Base-by-base conservation (phyloP, 176 grass and related monocot genomes). In the Guadua angustifolia region DNA sequence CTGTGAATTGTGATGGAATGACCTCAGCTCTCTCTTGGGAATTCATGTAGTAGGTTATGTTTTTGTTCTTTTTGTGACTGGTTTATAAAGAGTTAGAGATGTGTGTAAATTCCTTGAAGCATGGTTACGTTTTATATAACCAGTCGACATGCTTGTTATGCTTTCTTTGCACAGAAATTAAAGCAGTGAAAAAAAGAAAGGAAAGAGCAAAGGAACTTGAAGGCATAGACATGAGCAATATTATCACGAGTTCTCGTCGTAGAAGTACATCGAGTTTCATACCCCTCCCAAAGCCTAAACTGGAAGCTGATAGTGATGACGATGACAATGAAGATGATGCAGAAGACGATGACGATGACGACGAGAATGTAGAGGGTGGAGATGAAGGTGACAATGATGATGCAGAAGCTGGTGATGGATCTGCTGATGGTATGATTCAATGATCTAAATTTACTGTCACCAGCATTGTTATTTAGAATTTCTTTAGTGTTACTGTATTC, bases 151-250 rank as follows among this genome's bases (percentile, higher is more conserved):
- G 5, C 19, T 63, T 85, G 16, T 74, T 87, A 73, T 79, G 49
- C 75, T 84, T 69, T 45, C 16, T 69, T 75, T 64, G 14, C 7
- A 83, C 87, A 99, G 96, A 94, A 80, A 94, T 99, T 88, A 99
- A 95, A 87, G 83, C 88, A 51, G 87, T 95, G 22, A 95, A 90
- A 66, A 99, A 87, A 84, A 94, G 83, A 83, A 99, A 95, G 78
- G 93, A 99, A 86, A 99, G 89, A 87, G 93, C 91, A 46, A 99
- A 93, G 79, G 96, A 99, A 74, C 89, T 99, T 61, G 96, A 95
- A 82, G 96, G 96, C 45, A 99, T 99, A 80, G 96, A 99, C 42
- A 93, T 66, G 89, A 94, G 91, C 88, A 95, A 99, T 85, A 95
- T 99, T 69, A 91, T 99, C 18, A 85, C 91, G 25, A 99, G 93